Conservation (phyloP, 768 basidiomycete genomes). For the Macrolepiota albuminosa region DNA sequence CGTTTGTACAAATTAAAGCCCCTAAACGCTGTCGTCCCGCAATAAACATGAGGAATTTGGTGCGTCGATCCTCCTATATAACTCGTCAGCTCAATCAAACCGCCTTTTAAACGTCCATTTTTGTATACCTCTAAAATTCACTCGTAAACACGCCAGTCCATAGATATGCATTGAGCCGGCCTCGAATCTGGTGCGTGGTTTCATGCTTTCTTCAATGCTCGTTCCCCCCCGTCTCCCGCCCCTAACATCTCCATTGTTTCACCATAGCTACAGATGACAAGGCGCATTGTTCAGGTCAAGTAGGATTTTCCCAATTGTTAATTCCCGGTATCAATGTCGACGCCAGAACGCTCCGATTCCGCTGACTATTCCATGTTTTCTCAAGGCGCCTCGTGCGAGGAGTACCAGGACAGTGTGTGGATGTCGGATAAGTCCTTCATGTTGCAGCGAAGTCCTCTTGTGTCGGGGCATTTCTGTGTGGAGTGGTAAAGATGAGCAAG, state of each 20-base stretch:
- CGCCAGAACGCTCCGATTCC: neutral
- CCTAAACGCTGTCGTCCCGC: neutral
- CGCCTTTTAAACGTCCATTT: neutral
- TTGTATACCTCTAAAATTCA: neutral
- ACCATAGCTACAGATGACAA: no score
- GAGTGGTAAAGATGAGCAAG: neutral
- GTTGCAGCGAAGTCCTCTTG: neutral
- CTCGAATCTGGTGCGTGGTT: no score
- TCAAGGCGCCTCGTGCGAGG: neutral
- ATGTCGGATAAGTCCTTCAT: neutral
- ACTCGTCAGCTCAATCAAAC: neutral
- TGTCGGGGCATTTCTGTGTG: no score
- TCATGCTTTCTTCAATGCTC: no score
- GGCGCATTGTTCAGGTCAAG: no score
- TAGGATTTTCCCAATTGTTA: neutral
- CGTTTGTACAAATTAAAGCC: neutral
- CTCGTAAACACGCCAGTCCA: neutral
- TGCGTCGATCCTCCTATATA: neutral
- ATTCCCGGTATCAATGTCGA: neutral
- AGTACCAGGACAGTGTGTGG: neutral
- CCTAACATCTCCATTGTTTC: no score
- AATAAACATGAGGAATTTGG: neutral
- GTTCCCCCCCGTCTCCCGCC: no score
- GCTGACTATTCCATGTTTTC: neutral
- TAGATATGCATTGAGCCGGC: no score